Conservation (phyloP, 2,329 filamentous ascomycete genomes). For the Fusarium buharicum region DNA sequence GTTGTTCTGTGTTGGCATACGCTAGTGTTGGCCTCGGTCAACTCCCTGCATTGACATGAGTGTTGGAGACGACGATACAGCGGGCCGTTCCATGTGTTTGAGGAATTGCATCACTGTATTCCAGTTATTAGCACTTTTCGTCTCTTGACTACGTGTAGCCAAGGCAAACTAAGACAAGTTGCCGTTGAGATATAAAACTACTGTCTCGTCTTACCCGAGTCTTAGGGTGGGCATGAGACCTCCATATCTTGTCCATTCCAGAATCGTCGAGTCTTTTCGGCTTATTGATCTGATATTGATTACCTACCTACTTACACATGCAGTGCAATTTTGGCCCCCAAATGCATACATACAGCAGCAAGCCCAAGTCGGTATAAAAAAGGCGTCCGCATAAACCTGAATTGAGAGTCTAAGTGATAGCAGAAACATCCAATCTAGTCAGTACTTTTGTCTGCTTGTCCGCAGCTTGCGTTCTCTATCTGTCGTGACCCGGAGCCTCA, state of each 20-base stretch:
- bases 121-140: constrained; percentile 4
- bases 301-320: constrained; percentile 5
- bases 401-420: neutral
- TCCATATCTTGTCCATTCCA: neutral
- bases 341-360: constrained; percentile 2
- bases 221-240: neutral
- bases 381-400: constrained; percentile 12
- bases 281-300: constrained; percentile 8
- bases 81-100: constrained; percentile 37
- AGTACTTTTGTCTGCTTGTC: neutral
- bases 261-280: constrained; percentile 7
- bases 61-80: constrained; percentile 12
- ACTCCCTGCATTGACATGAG: constrained; percentile 20
- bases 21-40: constrained; percentile 23
- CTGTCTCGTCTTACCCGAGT: neutral
- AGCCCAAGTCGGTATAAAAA: constrained; percentile 11
- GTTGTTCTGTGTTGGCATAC: constrained; percentile 35
- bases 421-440: neutral
- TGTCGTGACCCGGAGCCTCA: constrained; percentile 1
- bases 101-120: constrained; percentile 9
- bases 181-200: constrained; percentile 2
- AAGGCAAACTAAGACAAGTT: constrained; percentile 9
- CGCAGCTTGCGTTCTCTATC: constrained; percentile 3
- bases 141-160: constrained; percentile 1
- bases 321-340: constrained; percentile 17